Base-by-base conservation (phyloP, 2,329 filamentous ascomycete genomes). In the Exserohilum turcica region DNA sequence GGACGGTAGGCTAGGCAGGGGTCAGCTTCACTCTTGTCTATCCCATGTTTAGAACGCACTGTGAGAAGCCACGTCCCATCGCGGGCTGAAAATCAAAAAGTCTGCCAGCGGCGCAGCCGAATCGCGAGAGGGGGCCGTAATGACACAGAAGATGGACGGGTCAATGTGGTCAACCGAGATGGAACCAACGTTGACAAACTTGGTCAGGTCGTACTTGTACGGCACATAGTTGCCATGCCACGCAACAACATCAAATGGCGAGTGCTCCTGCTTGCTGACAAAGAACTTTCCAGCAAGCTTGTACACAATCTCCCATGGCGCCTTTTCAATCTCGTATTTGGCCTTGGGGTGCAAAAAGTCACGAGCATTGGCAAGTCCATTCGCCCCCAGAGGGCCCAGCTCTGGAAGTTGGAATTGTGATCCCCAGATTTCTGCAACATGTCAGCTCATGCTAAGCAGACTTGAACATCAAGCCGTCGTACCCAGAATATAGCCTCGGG, bases 151-250 rank as follows among this genome's bases (percentile, higher is more conserved):
- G 71, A 92, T 91, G 57, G 83, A 86, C 0, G 89, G 89, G 67
- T 92, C 89, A 1, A 88, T 88, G 67, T 92, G 89, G 71, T 92
- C 89, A 67, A 84, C 90, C 6, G 85, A 88, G 60, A 90, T 85
- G 48, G 81, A 85, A 16, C 89, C 89, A 38, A 92, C 86, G 37
- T 84, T 85, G 75, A 87, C 89, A 80, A 91, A 92, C 28, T 88
- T 84, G 21, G 86, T 87, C 1, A 92, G 81, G 65, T 92, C 89
- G 76, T 92, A 92, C 75, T 92, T 92, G 81, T 86, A 91, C 0
- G 89, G 89, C 56, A 70, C 65, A 75, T 91, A 92, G 58, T 85
- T 89, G 38, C 89, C 89, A 68, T 92, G 89, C 89, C 89, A 92
- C 3, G 86, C 88, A 3, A 91, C 89, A 0, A 92, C 84, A 63